A percentile compares a stretch with the other conserved stretches of the same genome.
phyloP scores from a whole-genome alignment of 768 basidiomycete genomes.

The Leccinum pellstonianum region DNA sequence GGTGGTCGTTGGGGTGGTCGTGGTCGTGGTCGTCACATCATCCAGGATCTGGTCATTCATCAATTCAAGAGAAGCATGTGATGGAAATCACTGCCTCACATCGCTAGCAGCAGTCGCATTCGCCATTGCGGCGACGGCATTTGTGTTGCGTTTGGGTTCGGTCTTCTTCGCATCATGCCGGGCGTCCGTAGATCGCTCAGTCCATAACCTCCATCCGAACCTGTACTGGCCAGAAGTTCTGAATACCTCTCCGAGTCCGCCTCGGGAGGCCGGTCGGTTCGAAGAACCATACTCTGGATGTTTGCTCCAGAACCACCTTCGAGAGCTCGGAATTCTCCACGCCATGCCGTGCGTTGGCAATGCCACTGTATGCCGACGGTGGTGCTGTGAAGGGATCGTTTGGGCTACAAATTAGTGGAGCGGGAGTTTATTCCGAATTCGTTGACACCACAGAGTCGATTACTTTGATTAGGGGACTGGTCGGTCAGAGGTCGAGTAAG shows the following conservation, averaged over 20 bases:
- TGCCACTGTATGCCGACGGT: slow-evolving; percentile 23
- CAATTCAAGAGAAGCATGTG: neutral
- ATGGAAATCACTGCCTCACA: slow-evolving; percentile 19
- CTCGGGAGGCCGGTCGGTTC: slow-evolving; percentile 14
- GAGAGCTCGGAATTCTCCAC: slow-evolving; percentile 25
- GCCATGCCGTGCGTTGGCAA: slow-evolving; percentile 11
- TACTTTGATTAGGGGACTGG: slow-evolving; percentile 19
- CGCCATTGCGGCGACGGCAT: slow-evolving; percentile 33
- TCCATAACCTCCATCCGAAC: slow-evolving; percentile 4
- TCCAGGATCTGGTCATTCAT: slow-evolving; percentile 13
- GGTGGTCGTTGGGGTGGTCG: neutral
- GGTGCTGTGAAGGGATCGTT: slow-evolving; percentile 30
- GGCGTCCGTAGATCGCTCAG: slow-evolving; percentile 8
- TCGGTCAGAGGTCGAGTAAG: slow-evolving; percentile 21
- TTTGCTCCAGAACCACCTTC: slow-evolving; percentile 9
- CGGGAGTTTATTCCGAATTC: slow-evolving; percentile 13
- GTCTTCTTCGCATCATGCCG: slow-evolving; percentile 29
- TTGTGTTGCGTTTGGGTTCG: slow-evolving; percentile 35
- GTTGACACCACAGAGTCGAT: slow-evolving; percentile 7
- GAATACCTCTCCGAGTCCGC: slow-evolving; percentile 25
- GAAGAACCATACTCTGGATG: slow-evolving; percentile 28
- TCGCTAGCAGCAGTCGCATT: slow-evolving; percentile 27
- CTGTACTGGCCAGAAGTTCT: slow-evolving; percentile 12
- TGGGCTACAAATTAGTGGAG: slow-evolving; percentile 9
- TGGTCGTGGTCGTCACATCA: neutral